Evolutionary conservation across 2,329 filamentous ascomycete species (phyloP), one percentile per base, ranked within the genome.

Genomic region (Beauveria sp.): DNA sequence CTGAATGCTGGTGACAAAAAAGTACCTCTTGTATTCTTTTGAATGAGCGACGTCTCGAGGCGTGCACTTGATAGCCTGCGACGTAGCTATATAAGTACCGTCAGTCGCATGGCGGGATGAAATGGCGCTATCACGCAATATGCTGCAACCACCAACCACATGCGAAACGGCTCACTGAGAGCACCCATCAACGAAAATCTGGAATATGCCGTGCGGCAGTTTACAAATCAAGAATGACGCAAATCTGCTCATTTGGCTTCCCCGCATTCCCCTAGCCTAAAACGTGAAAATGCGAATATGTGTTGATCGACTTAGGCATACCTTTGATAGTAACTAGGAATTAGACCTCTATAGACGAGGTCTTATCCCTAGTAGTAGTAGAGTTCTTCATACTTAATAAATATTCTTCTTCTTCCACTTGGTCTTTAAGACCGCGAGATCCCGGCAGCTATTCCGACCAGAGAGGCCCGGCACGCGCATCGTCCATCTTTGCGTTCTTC

Each of bases 111-210:
- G 18, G 42, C 58, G 58, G 58, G 58, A 60, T 60, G 58, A 28
- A 43, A n/a, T 43, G 49, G 38, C 47, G 58, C 58, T 49, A 60
- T 60, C 45, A 53, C 58, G 58, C 58, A 38, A 60, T 60, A 58
- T 46, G 42, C 56, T 42, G 47, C 46, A 40, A 42, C 45, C 24
- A 38, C 56, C 43, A 47, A 46, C 22, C 20, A 45, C 30, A 49
- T 50, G 46, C 22, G 18, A 46, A 42, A 30, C 46, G 34, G 20
- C 42, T 51, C 46, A 22, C 34, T 58, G 38, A 43, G 22, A 28
- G 26, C 28, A 8, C 5, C 47, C 45, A 7, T 43, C 22, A 43
- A 20, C 16, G 22, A 9, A 7, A 40, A 30, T 2, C 24, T 45
- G 18, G 18, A 22, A 43, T 51, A 20, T 22, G 34, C 18, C 47